Evolutionary conservation across 169 alveolate species (phyloP).

Genomic region (Plasmodium adleri): DNA sequence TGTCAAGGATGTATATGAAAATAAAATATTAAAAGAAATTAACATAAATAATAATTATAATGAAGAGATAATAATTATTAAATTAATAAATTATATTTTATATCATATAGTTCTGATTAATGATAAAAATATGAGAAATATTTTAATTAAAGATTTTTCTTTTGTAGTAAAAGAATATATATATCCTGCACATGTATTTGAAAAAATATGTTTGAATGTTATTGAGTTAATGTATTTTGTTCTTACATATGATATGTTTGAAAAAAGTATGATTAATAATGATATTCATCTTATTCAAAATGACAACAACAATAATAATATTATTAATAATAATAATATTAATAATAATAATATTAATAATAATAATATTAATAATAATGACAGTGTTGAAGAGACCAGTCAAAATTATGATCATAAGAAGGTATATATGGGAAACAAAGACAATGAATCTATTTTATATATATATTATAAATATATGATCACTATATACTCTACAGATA

Average conservation of each 20-base stretch:
- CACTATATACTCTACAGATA: background rate
- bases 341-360: background rate
- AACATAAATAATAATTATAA: background rate
- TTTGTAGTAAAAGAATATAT: constrained; percentile 22
- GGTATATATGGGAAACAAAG: background rate
- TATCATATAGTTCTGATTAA: background rate
- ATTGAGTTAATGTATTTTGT: constrained; percentile 15
- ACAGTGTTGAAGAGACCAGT: background rate
- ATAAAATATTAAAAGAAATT: background rate
- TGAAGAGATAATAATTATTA: background rate
- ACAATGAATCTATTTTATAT: background rate
- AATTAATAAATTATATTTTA: constrained; percentile 7
- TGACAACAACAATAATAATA: background rate
- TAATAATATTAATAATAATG: background rate
- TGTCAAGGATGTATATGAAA: too few relatives aligned
- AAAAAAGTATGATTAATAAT: background rate
- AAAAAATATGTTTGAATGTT: constrained; percentile 19
- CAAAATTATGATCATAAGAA: background rate
- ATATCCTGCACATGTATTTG: constrained; percentile 8
- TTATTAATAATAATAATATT: background rate
- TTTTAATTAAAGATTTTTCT: constrained; percentile 29
- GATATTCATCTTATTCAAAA: background rate
- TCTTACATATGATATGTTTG: background rate
- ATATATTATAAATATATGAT: background rate
- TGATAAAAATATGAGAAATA: constrained; percentile 24